Evolutionary conservation across 1,139 yeast genomes (phyloP).

Genomic region (Kodamaea ohmeri): DNA sequence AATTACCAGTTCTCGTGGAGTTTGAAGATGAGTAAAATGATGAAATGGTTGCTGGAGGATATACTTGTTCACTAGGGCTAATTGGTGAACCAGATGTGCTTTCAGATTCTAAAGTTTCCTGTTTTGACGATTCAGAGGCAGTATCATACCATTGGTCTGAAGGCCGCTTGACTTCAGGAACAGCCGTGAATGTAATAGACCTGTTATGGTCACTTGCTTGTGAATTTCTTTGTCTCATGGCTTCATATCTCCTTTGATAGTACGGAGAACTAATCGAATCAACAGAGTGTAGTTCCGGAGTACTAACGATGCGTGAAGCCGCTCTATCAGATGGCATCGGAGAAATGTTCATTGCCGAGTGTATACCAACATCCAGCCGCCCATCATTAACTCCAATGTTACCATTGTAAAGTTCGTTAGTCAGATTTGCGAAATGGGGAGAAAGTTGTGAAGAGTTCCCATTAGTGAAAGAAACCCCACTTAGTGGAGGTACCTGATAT

Average conservation of each 20-base stretch:
- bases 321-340: too few species aligned
- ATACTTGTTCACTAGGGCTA: too few species aligned
- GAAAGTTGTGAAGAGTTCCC: too few species aligned
- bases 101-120: too few species aligned
- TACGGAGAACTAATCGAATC: not conserved
- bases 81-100: too few species aligned
- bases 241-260: too few species aligned
- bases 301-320: not conserved
- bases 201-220: too few species aligned
- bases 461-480: too few species aligned
- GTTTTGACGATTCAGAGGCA: not conserved
- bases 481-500: too few species aligned
- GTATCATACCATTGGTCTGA: slow-evolving; percentile 5
- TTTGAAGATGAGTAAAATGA: not conserved
- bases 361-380: slow-evolving; percentile 5
- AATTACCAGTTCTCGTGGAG: not conserved
- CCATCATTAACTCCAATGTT: slow-evolving; percentile 2
- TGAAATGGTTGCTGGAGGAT: not conserved
- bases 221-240: too few species aligned
- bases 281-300: not conserved
- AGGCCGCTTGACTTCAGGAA: not conserved
- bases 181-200: too few species aligned
- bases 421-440: not conserved
- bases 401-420: not conserved
- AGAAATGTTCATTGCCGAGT: slow-evolving; percentile 1